A percentile compares a stretch with the other conserved stretches of the same genome.
These are phyloP conservation scores for Fusarium kyushuense DNA, from an alignment of 2,329 filamentous ascomycete species.

Conservation along the genomic window DNA sequence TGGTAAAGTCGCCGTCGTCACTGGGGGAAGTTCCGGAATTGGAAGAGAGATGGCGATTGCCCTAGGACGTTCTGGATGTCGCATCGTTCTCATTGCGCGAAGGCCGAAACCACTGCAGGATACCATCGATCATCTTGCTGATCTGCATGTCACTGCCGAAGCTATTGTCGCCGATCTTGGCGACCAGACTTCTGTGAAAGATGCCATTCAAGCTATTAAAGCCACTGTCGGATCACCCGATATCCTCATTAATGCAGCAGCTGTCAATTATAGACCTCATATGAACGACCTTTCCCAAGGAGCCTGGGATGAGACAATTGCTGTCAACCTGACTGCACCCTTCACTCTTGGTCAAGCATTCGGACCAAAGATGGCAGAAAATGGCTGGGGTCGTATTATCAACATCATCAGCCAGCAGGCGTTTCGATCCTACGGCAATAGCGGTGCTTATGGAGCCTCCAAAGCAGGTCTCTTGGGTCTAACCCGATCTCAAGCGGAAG, in stretches of 20 bases:
- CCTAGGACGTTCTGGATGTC: conserved; percentile 49
- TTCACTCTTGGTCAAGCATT: conserved; percentile 51
- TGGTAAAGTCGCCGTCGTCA: conserved; percentile 49
- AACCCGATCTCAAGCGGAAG: conserved; percentile 52
- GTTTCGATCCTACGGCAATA: conserved; percentile 50
- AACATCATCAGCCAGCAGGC: conserved; percentile 52
- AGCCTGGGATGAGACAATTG: conserved; percentile 50
- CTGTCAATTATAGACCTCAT: conserved; percentile 48
- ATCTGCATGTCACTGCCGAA: conserved; percentile 44
- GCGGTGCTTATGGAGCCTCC: conserved; percentile 51
- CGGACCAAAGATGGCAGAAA: conserved; percentile 50
- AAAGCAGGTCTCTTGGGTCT: conserved; percentile 50
- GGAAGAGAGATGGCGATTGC: conserved; percentile 51
- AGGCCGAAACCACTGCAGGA: conserved; percentile 42
- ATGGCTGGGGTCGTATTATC: conserved; percentile 51
- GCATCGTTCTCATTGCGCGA: conserved; percentile 50
- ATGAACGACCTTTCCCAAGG: conserved; percentile 47
- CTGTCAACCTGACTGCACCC: conserved; percentile 51
- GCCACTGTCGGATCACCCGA: conserved; percentile 45
- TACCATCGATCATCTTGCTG: conserved; percentile 42
- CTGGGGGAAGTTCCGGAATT: conserved; percentile 53
- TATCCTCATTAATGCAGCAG: conserved; percentile 52
- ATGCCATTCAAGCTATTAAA: conserved; percentile 38
- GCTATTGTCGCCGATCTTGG: conserved; percentile 37
- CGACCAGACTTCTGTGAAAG: conserved; percentile 30